Base-by-base conservation (phyloP, 2,329 filamentous ascomycete genomes). In the Penicillium thymicola region DNA sequence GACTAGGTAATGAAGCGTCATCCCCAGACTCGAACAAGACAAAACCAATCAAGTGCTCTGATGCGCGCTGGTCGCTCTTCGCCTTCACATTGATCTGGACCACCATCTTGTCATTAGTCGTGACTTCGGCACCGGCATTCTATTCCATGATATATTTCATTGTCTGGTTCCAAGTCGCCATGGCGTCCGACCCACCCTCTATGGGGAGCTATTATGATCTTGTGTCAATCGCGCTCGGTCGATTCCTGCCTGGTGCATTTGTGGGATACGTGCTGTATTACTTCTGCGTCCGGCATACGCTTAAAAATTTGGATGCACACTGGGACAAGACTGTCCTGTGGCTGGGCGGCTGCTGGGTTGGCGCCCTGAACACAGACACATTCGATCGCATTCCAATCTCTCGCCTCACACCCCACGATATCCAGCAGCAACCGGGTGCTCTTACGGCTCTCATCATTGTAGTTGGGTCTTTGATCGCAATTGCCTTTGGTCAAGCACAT, bases 351-450 rank as follows among this genome's bases (percentile, higher is more conserved):
- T 82, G 80, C 59, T 86, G 84, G 83, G 76, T 86, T 4, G 84
- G 82, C 16, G 82, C 82, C 23, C 65, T 86, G 51, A 85, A 85
- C 71, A 85, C 83, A 62, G 83, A 85, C 68, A 86, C 84, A 0
- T 85, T 86, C 65, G 84, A 86, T 70, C 79, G 79, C 47, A 83
- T 86, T 48, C 84, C 84, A 0, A 83, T 86, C 41, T 81, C 84
- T 54, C 83, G 84, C 18, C 75, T 86, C 23, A 86, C 84, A 0
- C 82, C 82, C 0, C 82, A 85, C 65, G 84, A 86, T 62, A 76
- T 86, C 64, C 70, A 82, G 63, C 79, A 83, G 37, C 83, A 86
- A 64, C 83, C 84, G 0, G 84, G 84, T 16, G 84, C 84, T 3
- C 73, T 86, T 2, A 78, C 80, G 0, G 81, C 83, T 1, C 73